Evolutionary conservation across 202 grass and related monocot species (phyloP), one percentile per base, ranked within the genome.

Genomic region (Tripidium arundinaceum): DNA sequence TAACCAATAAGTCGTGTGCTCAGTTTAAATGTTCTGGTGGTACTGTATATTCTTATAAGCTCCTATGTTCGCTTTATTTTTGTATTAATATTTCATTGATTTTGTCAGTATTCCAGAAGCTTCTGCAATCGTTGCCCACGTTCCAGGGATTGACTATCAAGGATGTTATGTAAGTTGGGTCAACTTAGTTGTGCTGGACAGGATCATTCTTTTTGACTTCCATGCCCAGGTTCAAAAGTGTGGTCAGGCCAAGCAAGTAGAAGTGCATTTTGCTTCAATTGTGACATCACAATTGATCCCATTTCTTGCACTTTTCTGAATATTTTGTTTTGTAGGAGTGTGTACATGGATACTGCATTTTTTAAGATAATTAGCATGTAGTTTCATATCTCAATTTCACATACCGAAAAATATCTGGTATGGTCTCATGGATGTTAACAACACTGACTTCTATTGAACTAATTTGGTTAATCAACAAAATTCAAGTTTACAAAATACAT

Each of bases 241-340:
- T 7, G 14, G 67, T 79, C 73, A 78, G 31, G 4, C 10, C 65
- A 75, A 69, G 59, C 22, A 31, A 40, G 78, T 70, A 31, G 13
- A 12, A 15, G 52, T 31, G 13, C n/a, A n/a, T n/a, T n/a, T n/a
- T n/a, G n/a, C n/a, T n/a, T n/a, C n/a, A n/a, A n/a, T n/a, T n/a
- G n/a, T 3, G 31, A 62, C 24, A 76, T 75, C 54, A 70, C 40
- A 76, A 70, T 55, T 42, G 6, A 70, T 43, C 40, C 41, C 15
- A 43, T 76, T 74, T 69, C 50, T 75, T 18, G 27, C 29, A 33
- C 27, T 62, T 71, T 65, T 52, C 28, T 50, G 31, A n/a, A 55
- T 68, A 78, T 57, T 79, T 79, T 66, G 42, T 27, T 28, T 55
- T n/a, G 33, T 26, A 68, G 49, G 40, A 82, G 27, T 78, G 24